Conservation (phyloP, 208 protist genomes). For the Leptomonas pyrrhocoris region DNA sequence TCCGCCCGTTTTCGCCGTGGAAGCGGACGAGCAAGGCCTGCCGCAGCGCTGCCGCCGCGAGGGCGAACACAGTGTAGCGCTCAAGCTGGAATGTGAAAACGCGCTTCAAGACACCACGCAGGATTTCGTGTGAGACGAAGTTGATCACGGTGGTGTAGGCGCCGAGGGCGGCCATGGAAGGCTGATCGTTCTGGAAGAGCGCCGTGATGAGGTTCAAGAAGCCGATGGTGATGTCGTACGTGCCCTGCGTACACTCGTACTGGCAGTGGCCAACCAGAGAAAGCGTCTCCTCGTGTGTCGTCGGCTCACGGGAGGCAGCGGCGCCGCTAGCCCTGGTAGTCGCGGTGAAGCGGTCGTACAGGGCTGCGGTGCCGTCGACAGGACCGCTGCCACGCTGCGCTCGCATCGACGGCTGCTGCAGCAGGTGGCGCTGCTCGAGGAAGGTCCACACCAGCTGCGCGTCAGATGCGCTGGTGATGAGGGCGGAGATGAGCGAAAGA, state of each 20-base stretch:
- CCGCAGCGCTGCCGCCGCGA: conserved; percentile 66
- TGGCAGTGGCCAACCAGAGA: conserved; percentile 82
- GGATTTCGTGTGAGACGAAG: conserved; percentile 82
- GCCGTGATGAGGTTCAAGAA: conserved; percentile 79
- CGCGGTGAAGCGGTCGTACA: conserved; percentile 9
- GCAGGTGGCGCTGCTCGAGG: conserved; percentile 59
- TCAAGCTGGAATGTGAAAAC: conserved; percentile 51
- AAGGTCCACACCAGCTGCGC: conserved; percentile 66
- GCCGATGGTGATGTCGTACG: conserved; percentile 80
- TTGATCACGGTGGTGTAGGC: conserved; percentile 67
- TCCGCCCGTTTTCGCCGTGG: conserved; percentile 24
- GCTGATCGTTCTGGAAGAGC: conserved; percentile 65
- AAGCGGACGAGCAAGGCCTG: conserved; percentile 68
- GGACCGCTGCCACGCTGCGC: conserved; percentile 7
- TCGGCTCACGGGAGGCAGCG: conserved; percentile 13
- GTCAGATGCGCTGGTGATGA: conserved; percentile 63
- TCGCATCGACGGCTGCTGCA: conserved; percentile 36
- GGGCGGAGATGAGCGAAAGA: conserved; percentile 71
- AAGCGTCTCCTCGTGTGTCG: conserved; percentile 39
- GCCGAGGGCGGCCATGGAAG: conserved; percentile 40
- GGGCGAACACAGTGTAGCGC: conserved; percentile 75
- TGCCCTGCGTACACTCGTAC: conserved; percentile 67
- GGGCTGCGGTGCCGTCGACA: not conserved
- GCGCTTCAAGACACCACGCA: conserved; percentile 66
- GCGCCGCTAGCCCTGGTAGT: not conserved